A percentile compares a stretch with the other conserved stretches of the same genome.
Conservation (phyloP, 1,284 basidiomycete species). For the Austropuccinia psidii region DNA sequence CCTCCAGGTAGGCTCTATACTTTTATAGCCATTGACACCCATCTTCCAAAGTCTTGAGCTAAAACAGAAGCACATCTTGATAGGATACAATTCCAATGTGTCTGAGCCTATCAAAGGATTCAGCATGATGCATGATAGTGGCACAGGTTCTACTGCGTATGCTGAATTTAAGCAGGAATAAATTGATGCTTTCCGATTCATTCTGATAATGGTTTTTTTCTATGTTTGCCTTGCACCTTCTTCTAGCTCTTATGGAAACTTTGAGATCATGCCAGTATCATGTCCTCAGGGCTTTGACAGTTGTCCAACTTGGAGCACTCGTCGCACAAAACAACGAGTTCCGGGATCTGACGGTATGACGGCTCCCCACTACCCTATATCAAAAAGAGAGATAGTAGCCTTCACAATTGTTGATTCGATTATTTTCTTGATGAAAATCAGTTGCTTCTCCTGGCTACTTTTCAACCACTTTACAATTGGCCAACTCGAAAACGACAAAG, state of each 20-base stretch:
- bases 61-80: background rate
- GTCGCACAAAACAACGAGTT: background rate
- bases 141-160: background rate
- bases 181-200: background rate
- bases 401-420: background rate
- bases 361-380: background rate
- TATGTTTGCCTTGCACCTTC: background rate
- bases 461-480: background rate
- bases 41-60: background rate
- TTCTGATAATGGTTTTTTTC: background rate
- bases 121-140: conserved; percentile 55
- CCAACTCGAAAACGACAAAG: background rate
- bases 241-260: background rate
- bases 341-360: background rate
- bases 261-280: background rate
- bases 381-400: background rate
- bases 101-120: conserved; percentile 55
- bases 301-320: background rate
- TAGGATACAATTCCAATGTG: too few species aligned
- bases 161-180: background rate
- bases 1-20: background rate
- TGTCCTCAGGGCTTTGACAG: background rate
- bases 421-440: background rate
- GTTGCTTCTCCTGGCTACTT: background rate
- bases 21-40: background rate